Percentiles rank a stretch among this genome's conserved stretches.
Evolutionary conservation across 495 filamentous ascomycete species (phyloP).

Genomic region (Penicillium fimorum): DNA sequence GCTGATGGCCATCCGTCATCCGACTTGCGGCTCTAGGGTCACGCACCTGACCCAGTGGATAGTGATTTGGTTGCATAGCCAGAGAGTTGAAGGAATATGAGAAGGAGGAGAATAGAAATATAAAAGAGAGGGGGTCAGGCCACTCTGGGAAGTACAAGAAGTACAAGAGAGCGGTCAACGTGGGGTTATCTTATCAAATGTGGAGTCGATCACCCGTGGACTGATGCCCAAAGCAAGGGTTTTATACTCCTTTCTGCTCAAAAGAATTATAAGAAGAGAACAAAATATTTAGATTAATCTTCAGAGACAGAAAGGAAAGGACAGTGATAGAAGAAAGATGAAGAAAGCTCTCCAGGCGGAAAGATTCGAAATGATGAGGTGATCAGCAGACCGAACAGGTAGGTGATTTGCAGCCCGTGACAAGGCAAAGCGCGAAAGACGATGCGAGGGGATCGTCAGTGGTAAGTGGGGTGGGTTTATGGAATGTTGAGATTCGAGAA

Average conservation of each 20-base stretch:
- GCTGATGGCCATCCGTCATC: slow-evolving; percentile 41
- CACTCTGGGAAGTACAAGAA: slow-evolving; percentile 20
- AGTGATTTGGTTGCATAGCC: slow-evolving; percentile 48
- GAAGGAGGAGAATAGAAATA: slow-evolving; percentile 18
- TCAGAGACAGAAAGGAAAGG: too few relatives aligned
- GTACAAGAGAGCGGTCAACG: slow-evolving; percentile 31
- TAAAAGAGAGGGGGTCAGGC: slow-evolving; percentile 20
- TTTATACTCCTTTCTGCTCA: slow-evolving; percentile 4
- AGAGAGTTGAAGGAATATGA: slow-evolving; percentile 9
- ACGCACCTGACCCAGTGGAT: slow-evolving; percentile 46
- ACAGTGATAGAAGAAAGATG: neutral
- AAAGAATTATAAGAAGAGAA: neutral
- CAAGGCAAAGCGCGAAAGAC: slow-evolving; percentile 3
- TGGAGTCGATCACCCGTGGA: slow-evolving; percentile 29
- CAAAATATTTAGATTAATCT: neutral
- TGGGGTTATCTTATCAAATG: slow-evolving; percentile 32
- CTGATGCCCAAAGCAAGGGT: slow-evolving; percentile 25
- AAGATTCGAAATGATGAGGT: slow-evolving; percentile 25
- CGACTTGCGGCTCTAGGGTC: slow-evolving; percentile 40
- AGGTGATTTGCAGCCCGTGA: slow-evolving; percentile 31
- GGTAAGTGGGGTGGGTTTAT: neutral
- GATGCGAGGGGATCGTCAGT: slow-evolving; percentile 5
- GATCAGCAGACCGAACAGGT: slow-evolving; percentile 31
- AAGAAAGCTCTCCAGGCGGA: neutral
- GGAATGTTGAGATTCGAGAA: neutral